phyloP scores from a whole-genome alignment of 495 filamentous ascomycete genomes.

The Choiromyces venosus region DNA sequence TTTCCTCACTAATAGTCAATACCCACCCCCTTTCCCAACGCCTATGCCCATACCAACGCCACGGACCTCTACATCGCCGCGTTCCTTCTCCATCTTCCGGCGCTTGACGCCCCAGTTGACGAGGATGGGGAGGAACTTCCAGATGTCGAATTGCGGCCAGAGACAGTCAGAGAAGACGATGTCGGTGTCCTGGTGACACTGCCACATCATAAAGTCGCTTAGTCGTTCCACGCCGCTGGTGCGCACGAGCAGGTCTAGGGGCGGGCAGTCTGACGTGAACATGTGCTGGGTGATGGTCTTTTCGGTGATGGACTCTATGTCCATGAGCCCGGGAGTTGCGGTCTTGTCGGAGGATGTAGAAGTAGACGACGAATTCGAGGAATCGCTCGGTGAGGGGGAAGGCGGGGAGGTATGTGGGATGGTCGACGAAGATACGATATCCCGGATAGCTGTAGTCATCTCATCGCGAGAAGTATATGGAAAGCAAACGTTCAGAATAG shows the following conservation, averaged over 20 bases:
- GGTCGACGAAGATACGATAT: conserved; percentile 57
- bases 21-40: neutral
- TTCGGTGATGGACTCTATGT: conserved; percentile 81
- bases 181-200: conserved; percentile 85
- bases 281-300: conserved; percentile 72
- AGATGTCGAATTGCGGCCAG: conserved; percentile 95
- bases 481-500: conserved; percentile 91
- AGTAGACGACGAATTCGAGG: conserved; percentile 11
- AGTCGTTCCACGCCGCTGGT: conserved; percentile 88
- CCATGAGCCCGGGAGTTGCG: conserved; percentile 44
- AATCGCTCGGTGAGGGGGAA: conserved; percentile 23
- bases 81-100: neutral
- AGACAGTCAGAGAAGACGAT: conserved; percentile 86
- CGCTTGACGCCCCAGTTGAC: conserved; percentile 3
- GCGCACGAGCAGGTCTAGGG: conserved; percentile 79
- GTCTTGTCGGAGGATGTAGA: conserved; percentile 24
- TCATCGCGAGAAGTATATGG: conserved; percentile 95
- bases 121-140: conserved; percentile 87
- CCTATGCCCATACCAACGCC: neutral
- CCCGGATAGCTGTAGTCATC: conserved; percentile 83
- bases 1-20: neutral
- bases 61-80: neutral
- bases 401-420: conserved; percentile 18
- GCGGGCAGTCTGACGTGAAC: conserved; percentile 76
- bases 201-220: conserved; percentile 98